Conservation (phyloP, 805 yeast genomes). For the Metschnikowia reukaufii region DNA sequence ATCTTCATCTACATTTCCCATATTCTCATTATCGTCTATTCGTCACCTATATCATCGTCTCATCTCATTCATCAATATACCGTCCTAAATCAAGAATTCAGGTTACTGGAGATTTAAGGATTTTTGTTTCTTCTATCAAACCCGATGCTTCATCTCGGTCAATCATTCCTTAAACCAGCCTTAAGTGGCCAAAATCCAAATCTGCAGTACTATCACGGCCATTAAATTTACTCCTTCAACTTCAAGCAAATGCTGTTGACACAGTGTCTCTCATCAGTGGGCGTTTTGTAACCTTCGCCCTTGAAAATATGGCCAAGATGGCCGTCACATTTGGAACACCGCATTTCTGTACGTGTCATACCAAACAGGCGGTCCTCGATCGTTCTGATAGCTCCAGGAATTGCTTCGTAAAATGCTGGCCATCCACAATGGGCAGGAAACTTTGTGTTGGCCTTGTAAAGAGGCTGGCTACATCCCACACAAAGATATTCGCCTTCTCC, state of each 20-base stretch:
- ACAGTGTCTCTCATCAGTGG: constrained; percentile 92
- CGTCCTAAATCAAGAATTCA: too few relatives aligned
- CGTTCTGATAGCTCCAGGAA: constrained; percentile 72
- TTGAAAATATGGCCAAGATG: constrained; percentile 94
- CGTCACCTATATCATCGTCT: background rate
- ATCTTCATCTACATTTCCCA: background rate
- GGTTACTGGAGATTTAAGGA: too few relatives aligned
- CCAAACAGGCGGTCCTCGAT: constrained; percentile 66
- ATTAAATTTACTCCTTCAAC: constrained; percentile 41
- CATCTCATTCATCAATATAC: background rate
- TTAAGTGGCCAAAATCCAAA: background rate
- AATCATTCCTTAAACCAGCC: background rate
- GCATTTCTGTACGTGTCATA: constrained; percentile 85
- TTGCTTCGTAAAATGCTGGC: constrained; percentile 94
- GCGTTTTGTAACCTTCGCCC: constrained; percentile 88
- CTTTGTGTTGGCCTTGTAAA: constrained; percentile 77
- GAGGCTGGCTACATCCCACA: constrained; percentile 80
- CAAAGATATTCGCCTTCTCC: constrained; percentile 72
- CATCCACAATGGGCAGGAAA: constrained; percentile 95
- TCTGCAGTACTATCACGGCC: background rate
- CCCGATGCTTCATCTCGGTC: background rate
- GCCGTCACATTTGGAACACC: constrained; percentile 85
- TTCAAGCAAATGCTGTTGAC: constrained; percentile 84
- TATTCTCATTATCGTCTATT: background rate
- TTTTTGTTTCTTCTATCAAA: too few relatives aligned